These are phyloP conservation scores for Cucurbitaria berberidis DNA, from an alignment of 2,329 filamentous ascomycete genomes.

Conservation along the genomic window DNA sequence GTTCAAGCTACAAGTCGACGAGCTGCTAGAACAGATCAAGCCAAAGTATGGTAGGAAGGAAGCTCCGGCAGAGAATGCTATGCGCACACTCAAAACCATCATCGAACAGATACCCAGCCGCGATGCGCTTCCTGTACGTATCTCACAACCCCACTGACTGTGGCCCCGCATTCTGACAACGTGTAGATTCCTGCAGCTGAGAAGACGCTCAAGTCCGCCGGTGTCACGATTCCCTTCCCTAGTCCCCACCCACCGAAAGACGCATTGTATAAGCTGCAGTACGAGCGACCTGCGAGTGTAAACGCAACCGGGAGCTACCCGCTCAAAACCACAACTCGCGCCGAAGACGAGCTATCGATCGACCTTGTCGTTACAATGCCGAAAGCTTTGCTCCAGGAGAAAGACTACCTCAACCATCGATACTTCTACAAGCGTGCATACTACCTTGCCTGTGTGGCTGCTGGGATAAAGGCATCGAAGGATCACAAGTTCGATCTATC, in stretches of 20 bases:
- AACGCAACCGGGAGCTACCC: constrained; percentile 92
- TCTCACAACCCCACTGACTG: no score
- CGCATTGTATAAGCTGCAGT: constrained; percentile 81
- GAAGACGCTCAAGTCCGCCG: constrained; percentile 68
- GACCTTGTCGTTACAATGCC: constrained; percentile 93
- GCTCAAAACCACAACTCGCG: constrained; percentile 73
- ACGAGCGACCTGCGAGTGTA: constrained; percentile 74
- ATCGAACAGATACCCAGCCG: constrained; percentile 60
- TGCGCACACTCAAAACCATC: constrained; percentile 45
- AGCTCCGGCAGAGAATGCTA: constrained; percentile 55
- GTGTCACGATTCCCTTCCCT: constrained; percentile 81
- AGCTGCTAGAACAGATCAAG: constrained; percentile 64
- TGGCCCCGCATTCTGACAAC: constrained; percentile 12
- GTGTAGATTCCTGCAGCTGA: constrained; percentile 72
- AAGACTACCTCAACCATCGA: constrained; percentile 90
- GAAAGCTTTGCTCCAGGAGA: constrained; percentile 79
- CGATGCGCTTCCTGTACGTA: constrained; percentile 53
- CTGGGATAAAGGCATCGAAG: constrained; percentile 67
- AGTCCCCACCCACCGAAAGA: constrained; percentile 77
- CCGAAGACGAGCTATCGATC: constrained; percentile 64
- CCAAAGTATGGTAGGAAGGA: constrained; percentile 65
- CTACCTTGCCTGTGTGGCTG: constrained; percentile 82
- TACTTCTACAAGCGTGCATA: constrained; percentile 96
- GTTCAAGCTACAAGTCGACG: constrained; percentile 72
- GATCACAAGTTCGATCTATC: constrained; percentile 61